phyloP scores from a whole-genome alignment of 2,329 filamentous ascomycete species.

The Dothideomycetes sp. region DNA sequence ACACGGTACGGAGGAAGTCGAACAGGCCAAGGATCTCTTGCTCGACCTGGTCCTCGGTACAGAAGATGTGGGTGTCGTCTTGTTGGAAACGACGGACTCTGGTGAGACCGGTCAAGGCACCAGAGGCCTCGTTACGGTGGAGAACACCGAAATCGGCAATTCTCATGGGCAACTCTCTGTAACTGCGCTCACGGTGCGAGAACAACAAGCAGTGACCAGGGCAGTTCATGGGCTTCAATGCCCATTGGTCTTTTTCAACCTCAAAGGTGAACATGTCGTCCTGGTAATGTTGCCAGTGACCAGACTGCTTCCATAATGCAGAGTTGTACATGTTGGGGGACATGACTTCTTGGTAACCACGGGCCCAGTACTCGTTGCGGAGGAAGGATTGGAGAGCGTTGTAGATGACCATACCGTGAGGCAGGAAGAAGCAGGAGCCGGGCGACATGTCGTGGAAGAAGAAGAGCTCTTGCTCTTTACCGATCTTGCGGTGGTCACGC shows the following conservation, averaged over 20 bases:
- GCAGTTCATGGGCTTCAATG: constrained; percentile 97
- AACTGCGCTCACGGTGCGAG: constrained; percentile 71
- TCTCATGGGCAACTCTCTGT: constrained; percentile 80
- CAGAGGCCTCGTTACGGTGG: constrained; percentile 91
- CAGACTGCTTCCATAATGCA: constrained; percentile 85
- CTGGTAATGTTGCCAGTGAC: constrained; percentile 88
- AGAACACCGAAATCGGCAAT: constrained; percentile 94
- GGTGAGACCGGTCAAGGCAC: constrained; percentile 81
- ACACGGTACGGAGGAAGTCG: constrained; percentile 73
- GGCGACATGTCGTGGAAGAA: constrained; percentile 95
- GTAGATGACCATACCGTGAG: constrained; percentile 87
- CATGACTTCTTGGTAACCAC: constrained; percentile 90
- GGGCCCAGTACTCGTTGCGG: constrained; percentile 80
- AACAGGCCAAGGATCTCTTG: constrained; percentile 75
- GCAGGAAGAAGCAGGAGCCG: constrained; percentile 84
- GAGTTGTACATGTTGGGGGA: constrained; percentile 96
- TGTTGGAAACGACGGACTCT: constrained; percentile 91
- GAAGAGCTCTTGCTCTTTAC: constrained; percentile 92
- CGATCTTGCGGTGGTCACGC: constrained; percentile 88
- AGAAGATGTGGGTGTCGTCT: constrained; percentile 96
- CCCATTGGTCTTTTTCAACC: constrained; percentile 75
- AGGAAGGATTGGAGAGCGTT: constrained; percentile 78
- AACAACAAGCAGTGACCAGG: constrained; percentile 90
- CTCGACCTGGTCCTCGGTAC: constrained; percentile 67
- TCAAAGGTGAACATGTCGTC: constrained; percentile 92